Evolutionary conservation across 129 eudicot species (phyloP).

Genomic region (Flaveria linearis): DNA sequence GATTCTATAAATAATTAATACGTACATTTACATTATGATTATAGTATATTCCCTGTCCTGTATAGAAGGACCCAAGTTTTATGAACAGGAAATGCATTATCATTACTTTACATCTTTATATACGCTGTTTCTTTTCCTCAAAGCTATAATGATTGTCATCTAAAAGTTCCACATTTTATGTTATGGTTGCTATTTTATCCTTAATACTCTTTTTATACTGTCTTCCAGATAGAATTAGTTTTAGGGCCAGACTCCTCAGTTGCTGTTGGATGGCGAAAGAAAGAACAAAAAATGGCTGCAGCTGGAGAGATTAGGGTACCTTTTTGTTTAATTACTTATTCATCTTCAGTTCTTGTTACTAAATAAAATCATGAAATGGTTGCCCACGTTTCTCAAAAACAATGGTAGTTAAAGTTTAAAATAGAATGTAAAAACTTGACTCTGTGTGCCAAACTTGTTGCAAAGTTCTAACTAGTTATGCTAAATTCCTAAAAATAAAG

Average conservation of each 20-base stretch:
- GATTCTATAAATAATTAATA: neutral
- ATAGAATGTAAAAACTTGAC: neutral
- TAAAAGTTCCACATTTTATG: conserved; percentile 13
- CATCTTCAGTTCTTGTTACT: neutral
- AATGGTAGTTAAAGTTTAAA: neutral
- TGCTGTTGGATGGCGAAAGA: conserved; percentile 95
- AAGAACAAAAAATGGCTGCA: conserved; percentile 77
- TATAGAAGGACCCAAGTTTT: neutral
- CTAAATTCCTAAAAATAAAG: neutral
- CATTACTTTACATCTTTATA: neutral
- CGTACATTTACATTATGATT: neutral
- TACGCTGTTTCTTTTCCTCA: neutral
- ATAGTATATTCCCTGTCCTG: neutral
- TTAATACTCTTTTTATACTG: neutral
- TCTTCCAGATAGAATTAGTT: conserved; percentile 71
- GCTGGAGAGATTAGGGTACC: conserved; percentile 85
- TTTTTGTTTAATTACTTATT: neutral
- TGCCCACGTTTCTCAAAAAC: neutral
- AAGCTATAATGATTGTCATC: neutral
- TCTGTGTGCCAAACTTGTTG: neutral
- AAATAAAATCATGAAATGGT: neutral
- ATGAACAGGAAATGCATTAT: neutral
- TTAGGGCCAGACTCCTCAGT: conserved; percentile 78
- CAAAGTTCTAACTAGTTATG: neutral
- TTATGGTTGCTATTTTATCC: conserved; percentile 4